Base-by-base conservation (phyloP, 306 rosid species). In the Malus fusca region DNA sequence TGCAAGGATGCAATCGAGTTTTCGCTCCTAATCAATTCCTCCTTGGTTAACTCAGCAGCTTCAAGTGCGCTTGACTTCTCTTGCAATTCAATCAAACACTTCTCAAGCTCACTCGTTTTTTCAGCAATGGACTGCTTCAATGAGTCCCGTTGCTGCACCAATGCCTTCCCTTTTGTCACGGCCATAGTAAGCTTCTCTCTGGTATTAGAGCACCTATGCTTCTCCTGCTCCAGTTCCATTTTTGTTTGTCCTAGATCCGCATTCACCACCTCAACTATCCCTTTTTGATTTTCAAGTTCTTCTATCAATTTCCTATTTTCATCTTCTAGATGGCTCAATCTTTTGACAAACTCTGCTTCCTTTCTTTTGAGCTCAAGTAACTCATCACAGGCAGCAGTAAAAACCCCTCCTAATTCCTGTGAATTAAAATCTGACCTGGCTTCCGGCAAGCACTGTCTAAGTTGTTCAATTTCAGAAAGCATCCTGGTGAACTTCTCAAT, bases 161-260 rank as follows among this genome's bases (percentile, higher is more conserved):
- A 79, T 4, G 93, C 98, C 87, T 96, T 96, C 61, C 99, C 99
- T 82, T 96, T 96, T 35, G 97, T 89, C 78, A 96, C 97, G 72
- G 98, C 99, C 90, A 92, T 89, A 75, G 89, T 79, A 72, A 96
- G 97, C 83, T 96, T 96, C 81, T 96, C 99, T 90, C 82, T 96
- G 58, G 90, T 88, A 85, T 82, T 90, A 83, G 80, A 73, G 72
- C 78, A 79, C 85, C 85, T 89, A 69, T 31, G 78, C 87, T 84
- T 96, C 86, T 95, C 98, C 82, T 90, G 96, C 90, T 92, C 97
- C 79, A 87, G 89, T 75, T 85, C 97, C 62, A 15, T 68, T 81
- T 84, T 95, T 66, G 84, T 78, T 79, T 88, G 87, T 60, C 81
- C 88, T 79, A 88, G 82, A 84, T 90, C 93, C 11, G 78, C 76